These are phyloP conservation scores for Cercospora sojina DNA, from an alignment of 2,329 filamentous ascomycete species.

Conservation along the genomic window DNA sequence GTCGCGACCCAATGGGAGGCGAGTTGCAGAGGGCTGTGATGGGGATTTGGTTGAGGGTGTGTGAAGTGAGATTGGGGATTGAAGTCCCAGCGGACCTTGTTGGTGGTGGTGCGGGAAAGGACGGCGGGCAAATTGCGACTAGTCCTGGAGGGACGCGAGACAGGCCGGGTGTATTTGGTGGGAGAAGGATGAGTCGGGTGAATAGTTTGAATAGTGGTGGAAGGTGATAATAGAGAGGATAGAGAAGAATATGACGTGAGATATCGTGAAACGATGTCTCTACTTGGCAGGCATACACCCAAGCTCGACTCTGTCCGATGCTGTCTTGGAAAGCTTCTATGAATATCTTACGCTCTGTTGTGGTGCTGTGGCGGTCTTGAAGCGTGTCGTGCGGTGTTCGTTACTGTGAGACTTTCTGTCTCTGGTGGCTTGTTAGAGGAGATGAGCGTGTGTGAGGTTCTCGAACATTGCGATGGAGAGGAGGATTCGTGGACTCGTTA, in stretches of 20 bases:
- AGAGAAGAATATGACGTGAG: neutral
- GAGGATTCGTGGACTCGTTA: neutral
- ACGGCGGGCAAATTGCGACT: constrained; percentile 7
- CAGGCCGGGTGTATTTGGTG: constrained; percentile 25
- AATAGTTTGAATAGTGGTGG: constrained; percentile 8
- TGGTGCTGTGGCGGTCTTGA: neutral
- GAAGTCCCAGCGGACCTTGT: constrained; percentile 29
- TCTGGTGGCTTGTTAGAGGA: neutral
- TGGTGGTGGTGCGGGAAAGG: neutral
- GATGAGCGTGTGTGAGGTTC: neutral
- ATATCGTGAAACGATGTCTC: neutral
- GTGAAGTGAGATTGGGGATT: constrained; percentile 65
- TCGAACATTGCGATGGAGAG: neutral
- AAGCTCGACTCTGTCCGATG: neutral
- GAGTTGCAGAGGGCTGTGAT: constrained; percentile 80
- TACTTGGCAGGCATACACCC: neutral
- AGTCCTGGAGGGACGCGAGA: constrained; percentile 27
- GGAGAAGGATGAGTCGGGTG: constrained; percentile 30
- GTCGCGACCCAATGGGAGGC: constrained; percentile 67
- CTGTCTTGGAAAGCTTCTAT: neutral
- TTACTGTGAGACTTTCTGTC: neutral
- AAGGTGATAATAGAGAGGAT: neutral
- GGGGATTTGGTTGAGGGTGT: constrained; percentile 74
- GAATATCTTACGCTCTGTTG: neutral
- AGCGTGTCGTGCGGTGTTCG: neutral